A percentile compares a stretch with the other conserved stretches of the same genome.
Conservation (phyloP, 2,329 filamentous ascomycete species). For the Colletotrichum higginsianum region DNA sequence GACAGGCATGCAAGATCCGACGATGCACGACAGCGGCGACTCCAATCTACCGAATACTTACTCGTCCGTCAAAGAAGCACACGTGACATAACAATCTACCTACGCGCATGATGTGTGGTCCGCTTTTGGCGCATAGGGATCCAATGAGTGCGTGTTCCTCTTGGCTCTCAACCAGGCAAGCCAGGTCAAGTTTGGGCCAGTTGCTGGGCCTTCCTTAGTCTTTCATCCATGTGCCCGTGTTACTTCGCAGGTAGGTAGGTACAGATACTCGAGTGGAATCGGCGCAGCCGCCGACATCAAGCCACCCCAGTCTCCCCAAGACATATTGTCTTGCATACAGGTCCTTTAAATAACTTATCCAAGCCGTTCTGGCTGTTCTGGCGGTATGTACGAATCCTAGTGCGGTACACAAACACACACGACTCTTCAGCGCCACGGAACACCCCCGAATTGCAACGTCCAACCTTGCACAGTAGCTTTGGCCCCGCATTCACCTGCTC, state of each 20-base stretch:
- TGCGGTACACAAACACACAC: not conserved
- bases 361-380: not conserved
- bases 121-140: not conserved
- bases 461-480: slow-evolving; percentile 15
- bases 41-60: too few relatives aligned
- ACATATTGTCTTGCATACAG: slow-evolving; percentile 1
- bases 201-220: slow-evolving; percentile 8
- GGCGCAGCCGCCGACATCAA: slow-evolving; percentile 2
- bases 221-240: not conserved
- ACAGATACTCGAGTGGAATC: not conserved
- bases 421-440: not conserved
- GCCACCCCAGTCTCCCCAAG: not conserved
- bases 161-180: not conserved
- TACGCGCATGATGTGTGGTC: too few relatives aligned
- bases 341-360: not conserved
- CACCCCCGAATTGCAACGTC: slow-evolving; percentile 13
- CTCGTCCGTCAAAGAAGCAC: too few relatives aligned
- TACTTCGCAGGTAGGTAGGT: too few relatives aligned
- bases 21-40: slow-evolving; percentile 14
- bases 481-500: slow-evolving; percentile 25
- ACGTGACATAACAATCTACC: too few relatives aligned
- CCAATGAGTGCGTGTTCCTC: not conserved
- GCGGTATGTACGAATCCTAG: not conserved
- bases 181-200: not conserved
- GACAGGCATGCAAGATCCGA: slow-evolving; percentile 22